These are phyloP conservation scores for Pichia inconspicua DNA, from an alignment of 1,139 yeast genomes.

Conservation along the genomic window DNA sequence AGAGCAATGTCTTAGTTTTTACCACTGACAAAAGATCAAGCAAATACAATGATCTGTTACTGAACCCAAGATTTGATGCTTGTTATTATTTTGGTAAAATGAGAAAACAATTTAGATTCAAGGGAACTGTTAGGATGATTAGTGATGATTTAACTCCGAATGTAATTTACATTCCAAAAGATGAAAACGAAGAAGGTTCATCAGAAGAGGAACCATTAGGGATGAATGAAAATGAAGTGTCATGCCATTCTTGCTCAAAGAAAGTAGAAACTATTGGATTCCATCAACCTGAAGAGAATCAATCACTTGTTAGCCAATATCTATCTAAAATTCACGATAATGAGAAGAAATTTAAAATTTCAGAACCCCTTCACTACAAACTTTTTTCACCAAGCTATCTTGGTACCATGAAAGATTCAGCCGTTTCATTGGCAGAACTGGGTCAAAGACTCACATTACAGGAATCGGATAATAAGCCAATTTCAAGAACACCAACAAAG, in stretches of 20 bases:
- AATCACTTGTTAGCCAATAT: slow-evolving; percentile 11
- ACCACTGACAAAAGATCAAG: slow-evolving; percentile 67
- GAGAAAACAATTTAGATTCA: slow-evolving; percentile 63
- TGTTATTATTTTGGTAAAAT: slow-evolving; percentile 61
- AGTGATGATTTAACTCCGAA: slow-evolving; percentile 23
- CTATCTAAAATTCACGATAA: slow-evolving; percentile 3
- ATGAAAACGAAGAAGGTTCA: slow-evolving; percentile 1
- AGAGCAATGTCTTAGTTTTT: slow-evolving; percentile 60
- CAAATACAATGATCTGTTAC: slow-evolving; percentile 47
- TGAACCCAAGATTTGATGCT: slow-evolving; percentile 58
- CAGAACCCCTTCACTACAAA: slow-evolving; percentile 20
- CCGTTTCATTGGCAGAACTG: slow-evolving; percentile 19
- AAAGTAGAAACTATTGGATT: slow-evolving; percentile 1
- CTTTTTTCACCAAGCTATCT: slow-evolving; percentile 23
- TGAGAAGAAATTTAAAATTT: slow-evolving; percentile 9
- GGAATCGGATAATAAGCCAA: background rate
- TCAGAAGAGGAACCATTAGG: background rate
- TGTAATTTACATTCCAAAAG: slow-evolving; percentile 7
- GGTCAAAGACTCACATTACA: slow-evolving; percentile 4
- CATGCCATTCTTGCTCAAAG: background rate
- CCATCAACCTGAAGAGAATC: slow-evolving; percentile 4
- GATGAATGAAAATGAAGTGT: background rate
- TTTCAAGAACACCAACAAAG: slow-evolving; percentile 38
- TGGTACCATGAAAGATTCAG: slow-evolving; percentile 16
- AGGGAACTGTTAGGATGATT: slow-evolving; percentile 52